Evolutionary conservation across 2,329 filamentous ascomycete genomes (phyloP).

Genomic region (Macrophomina pseudophaseolina): DNA sequence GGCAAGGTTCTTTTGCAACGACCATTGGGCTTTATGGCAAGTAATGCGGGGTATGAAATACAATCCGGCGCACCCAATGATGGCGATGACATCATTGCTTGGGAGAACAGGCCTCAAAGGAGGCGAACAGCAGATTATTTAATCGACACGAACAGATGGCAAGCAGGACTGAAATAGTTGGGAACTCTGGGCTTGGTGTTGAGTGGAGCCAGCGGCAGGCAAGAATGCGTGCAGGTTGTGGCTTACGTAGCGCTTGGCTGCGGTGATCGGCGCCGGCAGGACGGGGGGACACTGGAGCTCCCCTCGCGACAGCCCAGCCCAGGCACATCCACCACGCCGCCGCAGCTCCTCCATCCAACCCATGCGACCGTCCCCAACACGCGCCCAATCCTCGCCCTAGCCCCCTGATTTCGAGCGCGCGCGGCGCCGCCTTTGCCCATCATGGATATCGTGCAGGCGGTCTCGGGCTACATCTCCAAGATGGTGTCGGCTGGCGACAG

Average conservation of each 20-base stretch:
- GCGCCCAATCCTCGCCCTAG: neutral
- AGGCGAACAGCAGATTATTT: too few relatives aligned
- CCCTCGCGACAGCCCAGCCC: neutral
- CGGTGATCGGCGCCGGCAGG: conserved; percentile 15
- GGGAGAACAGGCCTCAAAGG: too few relatives aligned
- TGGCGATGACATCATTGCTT: too few relatives aligned
- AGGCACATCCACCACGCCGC: neutral
- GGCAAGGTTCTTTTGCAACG: too few relatives aligned
- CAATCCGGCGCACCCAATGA: too few relatives aligned
- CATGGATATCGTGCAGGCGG: conserved; percentile 94
- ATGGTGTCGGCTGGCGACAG: conserved; percentile 87
- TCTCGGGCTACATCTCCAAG: conserved; percentile 94
- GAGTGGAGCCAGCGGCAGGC: too few relatives aligned
- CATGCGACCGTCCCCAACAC: neutral
- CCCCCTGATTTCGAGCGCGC: neutral
- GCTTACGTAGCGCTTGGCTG: conserved; percentile 25
- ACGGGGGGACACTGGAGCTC: conserved; percentile 10
- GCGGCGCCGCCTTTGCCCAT: neutral
- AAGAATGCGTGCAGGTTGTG: neutral
- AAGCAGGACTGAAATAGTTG: neutral
- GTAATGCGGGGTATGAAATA: too few relatives aligned
- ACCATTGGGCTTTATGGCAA: too few relatives aligned
- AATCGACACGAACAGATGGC: too few relatives aligned
- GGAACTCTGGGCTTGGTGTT: too few relatives aligned
- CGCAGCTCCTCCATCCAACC: neutral